Percentiles rank a stretch among this genome's conserved stretches.
Evolutionary conservation across 768 basidiomycete species (phyloP).

Genomic region (Mycena belliarum): DNA sequence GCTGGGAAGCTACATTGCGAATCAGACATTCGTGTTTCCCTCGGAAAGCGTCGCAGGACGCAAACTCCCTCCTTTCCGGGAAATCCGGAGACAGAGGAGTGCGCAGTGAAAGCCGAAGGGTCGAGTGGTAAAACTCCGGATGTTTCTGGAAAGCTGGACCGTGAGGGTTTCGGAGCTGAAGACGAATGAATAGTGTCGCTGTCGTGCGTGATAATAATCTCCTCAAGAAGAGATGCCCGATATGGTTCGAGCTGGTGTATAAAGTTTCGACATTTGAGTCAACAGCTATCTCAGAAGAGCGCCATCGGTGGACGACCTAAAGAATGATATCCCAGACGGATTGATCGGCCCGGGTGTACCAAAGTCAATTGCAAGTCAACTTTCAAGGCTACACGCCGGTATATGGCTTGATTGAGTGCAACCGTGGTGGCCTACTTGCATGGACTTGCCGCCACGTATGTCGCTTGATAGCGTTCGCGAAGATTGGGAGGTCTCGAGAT

Average conservation of each 20-base stretch:
- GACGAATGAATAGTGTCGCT: neutral
- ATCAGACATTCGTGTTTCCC: neutral
- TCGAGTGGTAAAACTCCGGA: too few species aligned
- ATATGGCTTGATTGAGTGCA: neutral
- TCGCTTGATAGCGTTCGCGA: neutral
- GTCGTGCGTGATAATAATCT: neutral
- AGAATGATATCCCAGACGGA: slow-evolving; percentile 13
- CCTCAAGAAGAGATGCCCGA: slow-evolving; percentile 4
- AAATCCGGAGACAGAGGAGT: neutral
- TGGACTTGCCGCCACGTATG: slow-evolving; percentile 5
- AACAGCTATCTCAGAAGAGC: slow-evolving; percentile 3
- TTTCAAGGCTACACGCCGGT: slow-evolving; percentile 2
- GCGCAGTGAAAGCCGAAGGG: neutral
- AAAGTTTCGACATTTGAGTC: neutral
- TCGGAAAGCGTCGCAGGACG: slow-evolving; percentile 3
- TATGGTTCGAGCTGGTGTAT: slow-evolving; percentile 13
- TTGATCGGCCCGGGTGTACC: slow-evolving; percentile 11
- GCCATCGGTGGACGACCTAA: slow-evolving; percentile 11
- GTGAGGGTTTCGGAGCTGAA: neutral
- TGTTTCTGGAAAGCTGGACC: slow-evolving; percentile 7
- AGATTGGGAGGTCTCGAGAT: neutral
- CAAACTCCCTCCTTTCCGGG: neutral
- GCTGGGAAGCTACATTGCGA: neutral
- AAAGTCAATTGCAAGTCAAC: slow-evolving; percentile 9
- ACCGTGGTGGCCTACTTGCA: neutral